Base-by-base conservation (phyloP, 108 stramenopile genomes). In the Ochromonas danica region DNA sequence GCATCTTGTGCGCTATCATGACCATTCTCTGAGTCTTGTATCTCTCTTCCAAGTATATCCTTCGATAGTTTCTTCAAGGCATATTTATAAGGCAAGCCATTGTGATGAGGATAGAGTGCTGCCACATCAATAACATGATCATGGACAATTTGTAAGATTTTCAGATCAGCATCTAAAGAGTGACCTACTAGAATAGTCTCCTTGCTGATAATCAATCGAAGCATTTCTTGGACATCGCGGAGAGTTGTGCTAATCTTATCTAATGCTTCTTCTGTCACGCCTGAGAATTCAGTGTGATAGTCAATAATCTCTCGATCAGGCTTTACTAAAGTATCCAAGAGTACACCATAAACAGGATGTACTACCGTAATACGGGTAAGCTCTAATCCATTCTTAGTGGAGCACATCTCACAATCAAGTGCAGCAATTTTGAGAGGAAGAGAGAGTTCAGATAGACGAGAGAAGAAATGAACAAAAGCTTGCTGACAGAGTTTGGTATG, bases 1-100 rank as follows among this genome's bases (percentile, higher is more conserved):
- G 72, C 72, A 75, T 75, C 72, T 60, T 75, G 45, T 6, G 31
- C 40, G 41, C 72, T 75, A 36, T 75, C 72, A 60, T 75, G 72
- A 6, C 72, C 72, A 27, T 27, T 25, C 10, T 75, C 72, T 38
- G 14, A 6, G 10, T 57, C 72, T 75, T 75, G 72, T 33, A 75
- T 75, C n/a, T 42, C 28, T 36, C n/a, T 33, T 38, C 38, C 14
- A 6, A 75, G 41, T 3, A 57, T 10, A 57, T 75, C 72, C 36
- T 75, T 45, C 28, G 72, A 3, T 27, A 75, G 72, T 31, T 57
- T 60, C 31, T 60, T 75, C 40, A 75, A 75, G 3, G 72, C 14
- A 31, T 57, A 60, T 75, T 75, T 75, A 36, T 75, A 75, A 6
- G 72, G 72, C 10, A 33, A 60, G 3, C 72, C 72, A 27, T 33